Evolutionary conservation across 371 early-diverging fungal genomes (phyloP).

Genomic region (Thermomucor indicae-seudaticae): DNA sequence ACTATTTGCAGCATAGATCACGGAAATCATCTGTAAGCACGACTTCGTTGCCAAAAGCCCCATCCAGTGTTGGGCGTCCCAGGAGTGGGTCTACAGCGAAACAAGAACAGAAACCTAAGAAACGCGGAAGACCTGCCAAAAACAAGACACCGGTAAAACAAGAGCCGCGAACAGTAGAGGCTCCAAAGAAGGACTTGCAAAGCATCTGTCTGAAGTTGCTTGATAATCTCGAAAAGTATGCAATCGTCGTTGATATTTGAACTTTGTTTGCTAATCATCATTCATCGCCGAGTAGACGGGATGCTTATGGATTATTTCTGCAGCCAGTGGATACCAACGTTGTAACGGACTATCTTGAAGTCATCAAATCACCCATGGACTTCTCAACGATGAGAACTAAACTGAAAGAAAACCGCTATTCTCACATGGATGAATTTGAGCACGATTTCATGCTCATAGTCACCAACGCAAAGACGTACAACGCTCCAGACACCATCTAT

Average conservation of each 20-base stretch:
- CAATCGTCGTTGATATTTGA: not conserved
- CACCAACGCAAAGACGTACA: conserved; percentile 71
- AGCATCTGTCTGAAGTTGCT: conserved; percentile 40
- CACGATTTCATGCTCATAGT: conserved; percentile 65
- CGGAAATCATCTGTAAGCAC: too few relatives aligned
- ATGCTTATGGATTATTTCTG: conserved; percentile 75
- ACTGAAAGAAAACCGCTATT: conserved; percentile 44
- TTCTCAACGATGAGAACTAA: conserved; percentile 65
- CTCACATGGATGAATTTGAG: conserved; percentile 49
- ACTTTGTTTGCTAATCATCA: not conserved
- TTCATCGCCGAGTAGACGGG: conserved; percentile 21
- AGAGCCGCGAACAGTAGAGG: conserved; percentile 22
- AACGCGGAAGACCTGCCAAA: conserved; percentile 34
- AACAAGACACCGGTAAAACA: conserved; percentile 23
- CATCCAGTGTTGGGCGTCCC: conserved; percentile 21
- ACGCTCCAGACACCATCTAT: conserved; percentile 68
- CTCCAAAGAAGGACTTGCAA: conserved; percentile 37
- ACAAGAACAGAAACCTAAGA: conserved; percentile 27
- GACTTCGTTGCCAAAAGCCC: not conserved
- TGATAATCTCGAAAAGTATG: conserved; percentile 54
- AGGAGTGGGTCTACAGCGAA: conserved; percentile 12
- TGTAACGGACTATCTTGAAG: conserved; percentile 73
- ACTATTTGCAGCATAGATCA: too few relatives aligned
- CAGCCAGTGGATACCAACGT: conserved; percentile 76
- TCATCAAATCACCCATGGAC: conserved; percentile 74